Evolutionary conservation across 768 basidiomycete species (phyloP).

Genomic region (Paxillus ammoniavirescens): DNA sequence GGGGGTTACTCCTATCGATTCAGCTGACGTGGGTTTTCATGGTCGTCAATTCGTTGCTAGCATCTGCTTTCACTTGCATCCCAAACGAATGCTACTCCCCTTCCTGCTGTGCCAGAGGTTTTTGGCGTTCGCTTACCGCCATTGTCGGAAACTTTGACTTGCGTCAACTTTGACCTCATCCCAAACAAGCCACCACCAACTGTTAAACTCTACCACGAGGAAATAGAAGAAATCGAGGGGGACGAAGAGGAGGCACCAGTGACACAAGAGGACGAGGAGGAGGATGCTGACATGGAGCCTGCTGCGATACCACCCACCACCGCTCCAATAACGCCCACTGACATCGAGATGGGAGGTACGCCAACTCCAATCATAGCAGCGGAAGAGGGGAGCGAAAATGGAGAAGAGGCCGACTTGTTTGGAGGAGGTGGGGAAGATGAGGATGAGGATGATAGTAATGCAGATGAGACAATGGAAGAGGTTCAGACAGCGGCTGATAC

Average conservation of each 20-base stretch:
- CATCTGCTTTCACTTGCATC: conserved; percentile 77
- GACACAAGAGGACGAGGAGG: conserved; percentile 53
- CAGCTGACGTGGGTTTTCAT: neutral
- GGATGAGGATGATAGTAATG: conserved; percentile 54
- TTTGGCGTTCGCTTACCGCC: conserved; percentile 85
- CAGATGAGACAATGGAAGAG: conserved; percentile 76
- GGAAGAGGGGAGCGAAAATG: conserved; percentile 70
- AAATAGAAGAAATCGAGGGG: conserved; percentile 79
- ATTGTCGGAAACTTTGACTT: conserved; percentile 63
- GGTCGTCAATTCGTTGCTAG: conserved; percentile 35
- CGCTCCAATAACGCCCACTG: conserved; percentile 50
- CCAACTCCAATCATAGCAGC: conserved; percentile 31
- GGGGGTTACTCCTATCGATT: neutral
- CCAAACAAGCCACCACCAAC: conserved; percentile 83
- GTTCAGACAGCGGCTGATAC: conserved; percentile 51
- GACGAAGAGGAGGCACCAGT: conserved; percentile 30
- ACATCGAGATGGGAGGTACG: conserved; percentile 52
- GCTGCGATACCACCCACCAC: conserved; percentile 45
- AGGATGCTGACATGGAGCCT: conserved; percentile 69
- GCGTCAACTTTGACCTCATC: conserved; percentile 83
- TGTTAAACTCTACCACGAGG: conserved; percentile 74
- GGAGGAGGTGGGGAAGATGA: conserved; percentile 69
- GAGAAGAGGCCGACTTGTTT: conserved; percentile 76
- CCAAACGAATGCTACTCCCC: conserved; percentile 76
- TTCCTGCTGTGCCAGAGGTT: conserved; percentile 84